These are phyloP conservation scores for Pleurotus cornucopiae DNA, from an alignment of 768 basidiomycete genomes.

Conservation along the genomic window DNA sequence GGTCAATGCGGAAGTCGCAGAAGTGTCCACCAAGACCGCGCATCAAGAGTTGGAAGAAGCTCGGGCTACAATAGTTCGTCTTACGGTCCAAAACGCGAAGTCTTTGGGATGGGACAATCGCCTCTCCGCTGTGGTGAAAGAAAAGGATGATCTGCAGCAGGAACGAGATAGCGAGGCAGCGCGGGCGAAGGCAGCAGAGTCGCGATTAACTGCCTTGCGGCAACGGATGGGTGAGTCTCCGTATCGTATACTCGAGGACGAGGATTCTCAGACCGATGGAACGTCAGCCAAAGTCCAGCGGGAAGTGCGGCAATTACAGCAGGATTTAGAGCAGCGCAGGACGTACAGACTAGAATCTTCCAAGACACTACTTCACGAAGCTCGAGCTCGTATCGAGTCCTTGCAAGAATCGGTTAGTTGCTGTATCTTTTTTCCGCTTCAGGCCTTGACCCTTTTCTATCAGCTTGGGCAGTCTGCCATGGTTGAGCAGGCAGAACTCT, in stretches of 20 bases:
- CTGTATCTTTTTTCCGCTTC: constrained; percentile 7
- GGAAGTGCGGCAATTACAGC: constrained; percentile 62
- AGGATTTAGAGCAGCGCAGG: constrained; percentile 59
- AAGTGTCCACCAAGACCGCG: constrained; percentile 71
- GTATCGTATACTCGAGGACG: background rate
- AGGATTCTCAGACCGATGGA: background rate
- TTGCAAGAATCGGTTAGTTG: constrained; percentile 52
- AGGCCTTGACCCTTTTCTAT: constrained; percentile 20
- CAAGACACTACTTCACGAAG: constrained; percentile 63
- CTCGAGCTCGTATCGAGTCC: constrained; percentile 57
- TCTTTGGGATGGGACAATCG: constrained; percentile 69
- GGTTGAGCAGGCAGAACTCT: constrained; percentile 56
- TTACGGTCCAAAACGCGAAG: constrained; percentile 67
- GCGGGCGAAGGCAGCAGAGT: constrained; percentile 65
- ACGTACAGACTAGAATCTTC: constrained; percentile 59
- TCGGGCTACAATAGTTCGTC: constrained; percentile 56
- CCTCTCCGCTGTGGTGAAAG: constrained; percentile 59
- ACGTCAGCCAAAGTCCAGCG: constrained; percentile 60
- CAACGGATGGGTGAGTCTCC: constrained; percentile 57
- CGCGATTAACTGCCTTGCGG: constrained; percentile 56
- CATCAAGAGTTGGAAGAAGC: constrained; percentile 75
- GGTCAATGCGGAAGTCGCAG: constrained; percentile 77
- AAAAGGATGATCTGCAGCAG: constrained; percentile 81
- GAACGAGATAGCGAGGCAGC: constrained; percentile 72
- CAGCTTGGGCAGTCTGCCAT: constrained; percentile 36